phyloP scores from a whole-genome alignment of 768 basidiomycete species.

The Suillus weaverae region DNA sequence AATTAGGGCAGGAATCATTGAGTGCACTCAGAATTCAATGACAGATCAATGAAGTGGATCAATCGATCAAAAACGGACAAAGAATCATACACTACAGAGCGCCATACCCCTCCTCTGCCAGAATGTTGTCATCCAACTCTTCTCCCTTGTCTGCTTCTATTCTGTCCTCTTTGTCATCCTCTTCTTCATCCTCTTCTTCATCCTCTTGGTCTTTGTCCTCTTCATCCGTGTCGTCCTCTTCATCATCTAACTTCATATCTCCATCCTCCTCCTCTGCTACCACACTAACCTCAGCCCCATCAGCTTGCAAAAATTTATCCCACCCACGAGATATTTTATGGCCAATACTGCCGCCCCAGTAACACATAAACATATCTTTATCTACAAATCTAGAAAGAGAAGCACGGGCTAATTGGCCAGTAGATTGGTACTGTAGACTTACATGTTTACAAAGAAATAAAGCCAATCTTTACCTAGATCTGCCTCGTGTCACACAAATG shows the following conservation, averaged over 20 bases:
- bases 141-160: slow-evolving; percentile 1
- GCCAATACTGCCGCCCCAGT: slow-evolving; percentile 30
- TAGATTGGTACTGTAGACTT: slow-evolving; percentile 10
- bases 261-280: not conserved
- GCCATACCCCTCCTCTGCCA: slow-evolving; percentile 5
- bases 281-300: not conserved
- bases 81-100: not conserved
- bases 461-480: slow-evolving; percentile 29
- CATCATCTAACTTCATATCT: not conserved
- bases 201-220: not conserved
- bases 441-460: slow-evolving; percentile 36
- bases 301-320: slow-evolving; percentile 1
- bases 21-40: no score
- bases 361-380: slow-evolving; percentile 32
- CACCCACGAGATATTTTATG: slow-evolving; percentile 19
- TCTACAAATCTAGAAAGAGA: slow-evolving; percentile 36
- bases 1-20: no score
- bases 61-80: no score
- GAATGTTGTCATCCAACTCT: slow-evolving; percentile 7
- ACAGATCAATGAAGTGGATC: no score
- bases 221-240: not conserved
- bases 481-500: not conserved
- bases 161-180: not conserved
- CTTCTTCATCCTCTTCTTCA: not conserved
- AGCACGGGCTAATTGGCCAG: not conserved